Evolutionary conservation across 495 filamentous ascomycete genomes (phyloP).

Genomic region (Lentithecium fluviatile): DNA sequence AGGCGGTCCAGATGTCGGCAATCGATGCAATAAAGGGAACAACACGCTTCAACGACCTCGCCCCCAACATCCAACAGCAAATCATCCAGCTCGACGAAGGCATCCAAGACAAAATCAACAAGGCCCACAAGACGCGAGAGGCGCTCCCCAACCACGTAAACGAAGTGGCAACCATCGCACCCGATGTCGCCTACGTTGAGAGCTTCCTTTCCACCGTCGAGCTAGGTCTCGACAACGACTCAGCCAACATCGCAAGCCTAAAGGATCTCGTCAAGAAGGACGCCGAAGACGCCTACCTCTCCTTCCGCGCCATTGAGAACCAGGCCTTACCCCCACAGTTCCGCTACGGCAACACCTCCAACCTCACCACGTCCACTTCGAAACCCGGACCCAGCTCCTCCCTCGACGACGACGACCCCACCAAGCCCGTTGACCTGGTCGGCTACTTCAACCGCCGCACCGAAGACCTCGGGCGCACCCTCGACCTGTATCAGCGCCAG

Average conservation of each 20-base stretch:
- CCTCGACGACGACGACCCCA: constrained; percentile 55
- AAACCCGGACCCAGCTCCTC: background rate
- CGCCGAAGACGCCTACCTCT: constrained; percentile 67
- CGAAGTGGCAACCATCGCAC: constrained; percentile 63
- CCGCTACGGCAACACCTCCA: constrained; percentile 47
- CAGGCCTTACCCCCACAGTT: constrained; percentile 59
- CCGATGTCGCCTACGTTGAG: constrained; percentile 71
- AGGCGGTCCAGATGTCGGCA: constrained; percentile 71
- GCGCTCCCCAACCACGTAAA: constrained; percentile 64
- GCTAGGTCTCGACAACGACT: constrained; percentile 68
- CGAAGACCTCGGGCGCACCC: constrained; percentile 66
- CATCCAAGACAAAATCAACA: constrained; percentile 66
- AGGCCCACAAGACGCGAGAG: constrained; percentile 57
- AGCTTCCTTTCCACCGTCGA: constrained; percentile 73
- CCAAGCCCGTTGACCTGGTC: constrained; percentile 58
- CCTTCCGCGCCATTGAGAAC: constrained; percentile 59
- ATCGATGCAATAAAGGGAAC: constrained; percentile 73
- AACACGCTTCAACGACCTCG: constrained; percentile 85
- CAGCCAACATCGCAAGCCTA: constrained; percentile 65
- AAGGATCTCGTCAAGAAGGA: constrained; percentile 64
- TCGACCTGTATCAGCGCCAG: constrained; percentile 65
- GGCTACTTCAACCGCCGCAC: constrained; percentile 72
- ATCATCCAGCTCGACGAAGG: constrained; percentile 72
- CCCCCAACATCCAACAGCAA: constrained; percentile 73
- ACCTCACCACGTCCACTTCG: constrained; percentile 12